These are phyloP conservation scores for Magnolia officinalis DNA, from an alignment of 164 flowering plant genomes.

Conservation along the genomic window DNA sequence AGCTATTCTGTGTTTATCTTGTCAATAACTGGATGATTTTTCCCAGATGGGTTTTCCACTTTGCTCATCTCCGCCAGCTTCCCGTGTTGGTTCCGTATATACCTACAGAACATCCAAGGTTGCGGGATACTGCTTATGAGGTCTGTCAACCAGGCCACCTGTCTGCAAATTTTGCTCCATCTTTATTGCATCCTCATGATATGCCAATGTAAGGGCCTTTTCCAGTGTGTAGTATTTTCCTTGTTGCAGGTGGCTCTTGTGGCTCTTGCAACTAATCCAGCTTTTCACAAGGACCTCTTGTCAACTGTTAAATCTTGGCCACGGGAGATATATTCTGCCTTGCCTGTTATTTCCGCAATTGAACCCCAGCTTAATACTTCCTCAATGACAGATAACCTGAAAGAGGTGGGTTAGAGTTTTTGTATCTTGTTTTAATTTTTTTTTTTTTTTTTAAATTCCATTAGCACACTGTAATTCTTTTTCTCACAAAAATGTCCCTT, in stretches of 20 bases:
- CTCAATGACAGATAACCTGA: constrained; percentile 82
- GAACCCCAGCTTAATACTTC: constrained; percentile 91
- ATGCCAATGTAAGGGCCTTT: neutral
- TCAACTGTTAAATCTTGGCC: constrained; percentile 92
- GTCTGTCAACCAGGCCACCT: constrained; percentile 31
- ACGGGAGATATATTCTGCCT: constrained; percentile 67
- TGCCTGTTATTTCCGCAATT: constrained; percentile 84
- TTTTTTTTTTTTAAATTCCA: neutral
- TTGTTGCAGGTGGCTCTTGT: constrained; percentile 80
- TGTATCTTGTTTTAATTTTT: neutral
- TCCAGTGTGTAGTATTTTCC: constrained; percentile 8
- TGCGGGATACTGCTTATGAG: constrained; percentile 97
- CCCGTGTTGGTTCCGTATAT: constrained; percentile 89
- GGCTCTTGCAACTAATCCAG: constrained; percentile 83
- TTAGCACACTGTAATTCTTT: neutral
- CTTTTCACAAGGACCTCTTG: constrained; percentile 79
- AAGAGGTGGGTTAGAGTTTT: constrained; percentile 51
- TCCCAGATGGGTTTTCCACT: constrained; percentile 94
- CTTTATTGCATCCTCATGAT: neutral
- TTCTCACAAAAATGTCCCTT: neutral
- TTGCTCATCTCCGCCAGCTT: constrained; percentile 98
- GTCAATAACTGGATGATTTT: constrained; percentile 16
- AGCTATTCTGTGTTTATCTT: neutral
- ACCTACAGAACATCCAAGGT: constrained; percentile 82
- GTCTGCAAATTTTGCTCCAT: constrained; percentile 1